Evolutionary conservation across 1,284 basidiomycete genomes (phyloP).

Genomic region (Cryptococcus deneoformans): DNA sequence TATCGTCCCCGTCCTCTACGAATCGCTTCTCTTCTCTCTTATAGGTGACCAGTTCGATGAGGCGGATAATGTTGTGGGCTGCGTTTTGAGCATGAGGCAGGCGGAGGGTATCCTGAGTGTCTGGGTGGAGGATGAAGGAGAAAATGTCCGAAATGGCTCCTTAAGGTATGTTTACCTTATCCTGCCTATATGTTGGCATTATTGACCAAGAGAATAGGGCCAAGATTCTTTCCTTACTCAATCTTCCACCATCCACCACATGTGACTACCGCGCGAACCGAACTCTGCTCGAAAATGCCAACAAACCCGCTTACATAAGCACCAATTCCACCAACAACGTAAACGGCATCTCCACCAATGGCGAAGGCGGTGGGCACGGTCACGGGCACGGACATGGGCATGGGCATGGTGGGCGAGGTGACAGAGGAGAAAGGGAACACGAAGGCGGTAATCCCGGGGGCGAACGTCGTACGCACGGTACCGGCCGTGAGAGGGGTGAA

Average conservation of each 20-base stretch:
- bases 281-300: slow-evolving; percentile 40
- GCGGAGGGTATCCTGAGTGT: slow-evolving; percentile 50
- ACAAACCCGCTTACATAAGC: slow-evolving; percentile 14
- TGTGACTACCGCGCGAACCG: slow-evolving; percentile 51
- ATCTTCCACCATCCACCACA: slow-evolving; percentile 38
- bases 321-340: slow-evolving; percentile 5
- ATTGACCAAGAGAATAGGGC: slow-evolving; percentile 28
- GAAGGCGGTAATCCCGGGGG: neutral
- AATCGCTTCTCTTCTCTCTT: slow-evolving; percentile 43
- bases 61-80: slow-evolving; percentile 48
- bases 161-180: slow-evolving; percentile 36
- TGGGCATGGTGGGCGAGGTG: slow-evolving; percentile 2
- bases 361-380: neutral
- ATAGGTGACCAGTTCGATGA: slow-evolving; percentile 52
- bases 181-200: neutral
- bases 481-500: too few species aligned
- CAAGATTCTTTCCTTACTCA: slow-evolving; percentile 44
- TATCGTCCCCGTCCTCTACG: slow-evolving; percentile 45
- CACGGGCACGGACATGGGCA: slow-evolving; percentile 1
- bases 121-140: slow-evolving; percentile 50
- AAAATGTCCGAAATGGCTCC: slow-evolving; percentile 39
- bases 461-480: neutral
- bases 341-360: slow-evolving; percentile 7
- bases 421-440: slow-evolving; percentile 1
- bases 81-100: slow-evolving; percentile 48